Conservation (phyloP, 2,329 filamentous ascomycete species). For the Calonectria multiphialidica region DNA sequence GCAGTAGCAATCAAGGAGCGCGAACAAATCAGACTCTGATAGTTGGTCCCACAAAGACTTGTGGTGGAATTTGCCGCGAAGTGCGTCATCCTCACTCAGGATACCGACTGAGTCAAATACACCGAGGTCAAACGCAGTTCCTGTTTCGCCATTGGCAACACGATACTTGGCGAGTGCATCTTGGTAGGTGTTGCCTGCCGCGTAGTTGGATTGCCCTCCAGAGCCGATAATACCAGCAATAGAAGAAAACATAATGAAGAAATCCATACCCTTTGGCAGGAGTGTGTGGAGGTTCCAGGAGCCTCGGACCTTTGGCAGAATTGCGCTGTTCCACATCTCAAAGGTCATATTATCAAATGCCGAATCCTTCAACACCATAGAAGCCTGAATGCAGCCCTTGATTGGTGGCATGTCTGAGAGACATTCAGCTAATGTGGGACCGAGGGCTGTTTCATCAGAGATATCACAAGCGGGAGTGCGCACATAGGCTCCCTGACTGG, state of each 20-base stretch:
- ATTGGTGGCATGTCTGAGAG: not conserved
- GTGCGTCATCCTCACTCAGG: not conserved
- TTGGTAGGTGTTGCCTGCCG: not conserved
- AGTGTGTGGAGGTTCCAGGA: not conserved
- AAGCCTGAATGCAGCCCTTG: not conserved
- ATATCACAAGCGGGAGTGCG: not conserved
- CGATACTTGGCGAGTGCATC: not conserved
- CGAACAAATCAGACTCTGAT: not conserved
- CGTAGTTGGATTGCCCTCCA: not conserved
- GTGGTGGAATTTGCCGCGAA: not conserved
- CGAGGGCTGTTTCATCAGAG: not conserved
- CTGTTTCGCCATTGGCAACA: not conserved
- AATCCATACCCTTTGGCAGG: not conserved
- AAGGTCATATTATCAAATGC: not conserved
- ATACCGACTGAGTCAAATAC: not conserved
- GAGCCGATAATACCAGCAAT: not conserved
- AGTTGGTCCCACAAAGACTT: not conserved
- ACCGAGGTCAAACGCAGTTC: not conserved
- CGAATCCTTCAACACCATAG: not conserved
- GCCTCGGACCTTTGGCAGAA: not conserved
- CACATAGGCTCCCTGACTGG: not conserved
- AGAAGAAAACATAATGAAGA: not conserved
- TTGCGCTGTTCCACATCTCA: not conserved
- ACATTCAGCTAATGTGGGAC: not conserved
- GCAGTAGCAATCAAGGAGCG: not conserved